Conservation (phyloP, 148 eudicot genomes). For the Talinum fruticosum region DNA sequence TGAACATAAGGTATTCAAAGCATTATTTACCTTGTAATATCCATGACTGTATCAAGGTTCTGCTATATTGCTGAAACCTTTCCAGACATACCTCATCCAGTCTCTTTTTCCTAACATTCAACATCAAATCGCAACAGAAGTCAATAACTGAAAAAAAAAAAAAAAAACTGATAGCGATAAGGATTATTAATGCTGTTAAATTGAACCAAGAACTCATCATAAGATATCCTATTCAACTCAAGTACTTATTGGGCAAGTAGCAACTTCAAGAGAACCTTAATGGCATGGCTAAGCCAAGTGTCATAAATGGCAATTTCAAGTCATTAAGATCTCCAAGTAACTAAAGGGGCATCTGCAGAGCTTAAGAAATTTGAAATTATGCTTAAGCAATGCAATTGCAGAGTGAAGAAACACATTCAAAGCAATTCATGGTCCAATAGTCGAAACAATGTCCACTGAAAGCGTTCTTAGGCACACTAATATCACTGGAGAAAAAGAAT, state of each 20-base stretch:
- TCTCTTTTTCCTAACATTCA: constrained; percentile 72
- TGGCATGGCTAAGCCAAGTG: background rate
- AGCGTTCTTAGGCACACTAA: background rate
- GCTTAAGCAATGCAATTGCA: background rate
- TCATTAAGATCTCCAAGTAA: background rate
- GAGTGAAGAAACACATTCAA: constrained; percentile 2
- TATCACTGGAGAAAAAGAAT: background rate
- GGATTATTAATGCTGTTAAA: background rate
- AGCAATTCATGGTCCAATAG: background rate
- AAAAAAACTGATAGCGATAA: background rate
- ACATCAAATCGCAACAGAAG: constrained; percentile 5
- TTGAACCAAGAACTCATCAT: background rate
- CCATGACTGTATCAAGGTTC: constrained; percentile 92
- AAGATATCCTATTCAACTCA: constrained; percentile 2
- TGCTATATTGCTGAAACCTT: constrained; percentile 86
- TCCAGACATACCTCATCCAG: constrained; percentile 92
- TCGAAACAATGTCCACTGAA: no score
- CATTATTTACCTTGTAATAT: constrained; percentile 66
- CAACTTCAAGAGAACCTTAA: background rate
- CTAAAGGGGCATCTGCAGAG: background rate
- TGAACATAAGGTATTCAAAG: background rate
- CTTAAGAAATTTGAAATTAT: constrained; percentile 8
- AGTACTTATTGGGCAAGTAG: background rate
- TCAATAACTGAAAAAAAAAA: background rate
- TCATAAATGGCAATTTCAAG: background rate